Evolutionary conservation across 2,329 filamentous ascomycete genomes (phyloP), one percentile per base, ranked within the genome.

Genomic region (Monilinia fructigena): DNA sequence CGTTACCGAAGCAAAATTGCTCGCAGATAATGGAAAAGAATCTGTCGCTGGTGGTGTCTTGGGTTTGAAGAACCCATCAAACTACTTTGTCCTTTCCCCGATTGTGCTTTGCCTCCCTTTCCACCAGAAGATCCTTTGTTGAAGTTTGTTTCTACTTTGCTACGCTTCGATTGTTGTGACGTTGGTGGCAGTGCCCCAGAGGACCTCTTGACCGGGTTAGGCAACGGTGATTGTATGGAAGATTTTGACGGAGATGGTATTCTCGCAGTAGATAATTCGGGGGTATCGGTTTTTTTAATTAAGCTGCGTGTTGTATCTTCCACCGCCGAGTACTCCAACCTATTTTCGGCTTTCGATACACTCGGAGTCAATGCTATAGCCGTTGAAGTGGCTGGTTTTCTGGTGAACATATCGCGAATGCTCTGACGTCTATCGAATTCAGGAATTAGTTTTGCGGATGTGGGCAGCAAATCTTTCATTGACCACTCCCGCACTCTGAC

Each of bases 351-450:
- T 14, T 55, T 40, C 7, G 23, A 42, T 4, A 4, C 12, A 42
- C 20, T 63, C n/a, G 52, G 56, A 28, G 53, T n/a, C 12, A 55
- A 50, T 20, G 45, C 55, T 12, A 54, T n/a, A 26, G 42, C 4
- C 38, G 11, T 45, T 14, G 42, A 40, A 40, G 11, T 56, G 20
- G 45, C 50, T 38, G 45, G 75, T 71, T 84, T 88, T 72, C 84
- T 87, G 67, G 82, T 82, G 75, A 98, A 97, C 95, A 99, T 98
- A 74, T 96, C 93, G 72, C 89, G 91, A 74, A 99, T 97, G 75
- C 82, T 97, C 71, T 86, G 86, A 26, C 95, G 86, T 67, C 89
- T 88, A 74, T 93, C 87, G 72, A 98, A 98, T 72, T 97, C 93
- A 1, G 92, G 89, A 66, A 97, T 89, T 12, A 96, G 82, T 75